Evolutionary conservation across 2,329 filamentous ascomycete genomes (phyloP), one percentile per base, ranked within the genome.

Genomic region (Fusarium miscanthi): DNA sequence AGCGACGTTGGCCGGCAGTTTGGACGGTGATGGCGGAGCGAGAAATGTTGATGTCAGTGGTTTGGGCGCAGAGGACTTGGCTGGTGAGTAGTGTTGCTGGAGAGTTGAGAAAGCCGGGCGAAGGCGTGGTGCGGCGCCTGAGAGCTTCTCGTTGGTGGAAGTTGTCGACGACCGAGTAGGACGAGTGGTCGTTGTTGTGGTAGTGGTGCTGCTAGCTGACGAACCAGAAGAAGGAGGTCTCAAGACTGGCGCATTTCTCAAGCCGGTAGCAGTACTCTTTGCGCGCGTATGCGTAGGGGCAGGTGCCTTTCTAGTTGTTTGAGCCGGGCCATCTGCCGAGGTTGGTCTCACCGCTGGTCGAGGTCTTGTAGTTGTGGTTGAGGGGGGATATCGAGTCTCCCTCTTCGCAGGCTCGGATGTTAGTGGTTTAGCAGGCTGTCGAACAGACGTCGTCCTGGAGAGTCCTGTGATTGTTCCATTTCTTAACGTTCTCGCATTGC

Each of bases 61-160:
- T 68, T 92, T 93, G 1, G 90, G 88, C 1, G 87, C 85, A 13
- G 85, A 81, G 8, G 84, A 84, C 76, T 92, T 92, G 48, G 88
- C 87, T 0, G 91, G 91, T 33, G 89, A 91, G 81, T 88, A 92
- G 81, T 92, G 89, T 73, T 92, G 90, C 73, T 92, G 90, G 42
- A 89, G 85, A 2, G 87, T 91, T 52, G 85, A 88, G 80, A 92
- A 92, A 51, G 86, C 82, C 0, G 89, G 88, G 13, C 86, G 86
- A 31, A 82, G 80, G n/a, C 81, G 79, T 23, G 81, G 79, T 52
- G 75, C 63, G 43, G 74, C 69, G 41, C 64, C 54, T 30, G 71
- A 54, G 8, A 69, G 64, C 49, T 65, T 75, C 59, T 61, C 76
- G 75, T 67, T 69, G 73, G 33, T 62, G 13, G 65, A 59, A 17